Percentiles rank a stretch among this genome's conserved stretches.
Conservation (phyloP, 1,284 basidiomycete species). For the Marasmius oreades region DNA sequence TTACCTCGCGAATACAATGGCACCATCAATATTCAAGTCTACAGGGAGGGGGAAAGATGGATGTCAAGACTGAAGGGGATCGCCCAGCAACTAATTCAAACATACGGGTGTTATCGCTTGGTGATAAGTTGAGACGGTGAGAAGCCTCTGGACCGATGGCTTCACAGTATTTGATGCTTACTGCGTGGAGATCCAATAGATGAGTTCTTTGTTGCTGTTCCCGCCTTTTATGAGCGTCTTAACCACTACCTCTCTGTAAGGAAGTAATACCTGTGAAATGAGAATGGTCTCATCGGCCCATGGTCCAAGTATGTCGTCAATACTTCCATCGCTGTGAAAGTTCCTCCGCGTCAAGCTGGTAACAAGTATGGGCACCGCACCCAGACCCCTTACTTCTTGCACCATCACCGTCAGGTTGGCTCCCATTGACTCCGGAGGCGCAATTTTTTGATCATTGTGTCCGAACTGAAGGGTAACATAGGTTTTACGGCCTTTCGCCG, state of each 20-base stretch:
- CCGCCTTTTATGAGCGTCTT: too few species aligned
- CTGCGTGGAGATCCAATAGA: constrained; percentile 37
- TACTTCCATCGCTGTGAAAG: constrained; percentile 34
- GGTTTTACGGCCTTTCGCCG: constrained; percentile 34
- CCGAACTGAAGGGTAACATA: constrained; percentile 44
- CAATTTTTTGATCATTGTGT: constrained; percentile 45
- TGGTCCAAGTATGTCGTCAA: constrained; percentile 35
- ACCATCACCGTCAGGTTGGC: constrained; percentile 40
- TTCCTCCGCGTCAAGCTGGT: constrained; percentile 39
- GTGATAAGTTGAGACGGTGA: constrained; percentile 36
- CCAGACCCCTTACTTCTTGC: constrained; percentile 31
- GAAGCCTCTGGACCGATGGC: constrained; percentile 38
- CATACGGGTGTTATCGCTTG: constrained; percentile 37
- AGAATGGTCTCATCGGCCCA: constrained; percentile 41
- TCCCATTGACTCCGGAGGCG: constrained; percentile 42
- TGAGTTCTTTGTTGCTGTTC: constrained; percentile 31
- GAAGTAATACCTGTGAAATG: constrained; percentile 23
- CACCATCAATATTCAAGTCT: constrained; percentile 33
- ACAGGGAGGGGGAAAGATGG: constrained; percentile 3
- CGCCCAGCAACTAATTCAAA: constrained; percentile 5
- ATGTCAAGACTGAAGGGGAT: neutral
- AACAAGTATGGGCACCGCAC: constrained; percentile 40
- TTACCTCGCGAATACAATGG: constrained; percentile 35
- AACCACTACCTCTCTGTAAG: neutral
- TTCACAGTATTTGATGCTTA: constrained; percentile 39